These are phyloP conservation scores for Nemania diffusa DNA, from an alignment of 2,329 filamentous ascomycete genomes.

Conservation along the genomic window DNA sequence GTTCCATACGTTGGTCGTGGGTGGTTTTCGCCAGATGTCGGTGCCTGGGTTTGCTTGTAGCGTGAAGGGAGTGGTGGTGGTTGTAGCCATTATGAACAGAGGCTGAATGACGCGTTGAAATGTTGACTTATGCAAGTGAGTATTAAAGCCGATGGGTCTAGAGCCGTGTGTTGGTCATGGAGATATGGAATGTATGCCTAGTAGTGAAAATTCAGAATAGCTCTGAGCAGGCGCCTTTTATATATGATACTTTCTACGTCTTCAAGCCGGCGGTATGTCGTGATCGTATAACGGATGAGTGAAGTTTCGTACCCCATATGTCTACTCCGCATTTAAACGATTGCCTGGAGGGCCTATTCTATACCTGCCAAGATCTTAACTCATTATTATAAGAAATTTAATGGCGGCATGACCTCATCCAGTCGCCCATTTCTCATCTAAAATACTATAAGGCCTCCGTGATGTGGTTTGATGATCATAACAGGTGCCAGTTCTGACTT, in stretches of 20 bases:
- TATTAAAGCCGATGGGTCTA: neutral
- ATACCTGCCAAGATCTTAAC: constrained; percentile 8
- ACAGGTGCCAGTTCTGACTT: neutral
- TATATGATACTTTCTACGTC: constrained; percentile 3
- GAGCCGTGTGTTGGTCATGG: neutral
- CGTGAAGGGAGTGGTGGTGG: constrained; percentile 53
- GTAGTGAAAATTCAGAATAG: neutral
- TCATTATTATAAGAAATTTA: neutral
- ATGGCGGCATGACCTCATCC: constrained; percentile 17
- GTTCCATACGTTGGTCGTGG: constrained; percentile 72
- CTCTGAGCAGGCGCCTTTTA: neutral
- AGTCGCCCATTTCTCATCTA: neutral
- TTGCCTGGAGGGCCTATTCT: neutral
- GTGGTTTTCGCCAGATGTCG: constrained; percentile 83
- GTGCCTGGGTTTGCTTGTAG: constrained; percentile 69
- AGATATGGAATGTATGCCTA: neutral
- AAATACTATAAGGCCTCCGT: neutral
- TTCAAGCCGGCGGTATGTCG: neutral
- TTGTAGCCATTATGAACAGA: constrained; percentile 23
- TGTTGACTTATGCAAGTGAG: neutral
- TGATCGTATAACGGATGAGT: constrained; percentile 8
- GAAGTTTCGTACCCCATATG: constrained; percentile 8
- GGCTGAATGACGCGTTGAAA: neutral
- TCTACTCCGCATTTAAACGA: constrained; percentile 29
- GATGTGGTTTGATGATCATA: neutral